phyloP scores from a whole-genome alignment of 2,329 filamentous ascomycete species.

The Orbilia brochopaga region DNA sequence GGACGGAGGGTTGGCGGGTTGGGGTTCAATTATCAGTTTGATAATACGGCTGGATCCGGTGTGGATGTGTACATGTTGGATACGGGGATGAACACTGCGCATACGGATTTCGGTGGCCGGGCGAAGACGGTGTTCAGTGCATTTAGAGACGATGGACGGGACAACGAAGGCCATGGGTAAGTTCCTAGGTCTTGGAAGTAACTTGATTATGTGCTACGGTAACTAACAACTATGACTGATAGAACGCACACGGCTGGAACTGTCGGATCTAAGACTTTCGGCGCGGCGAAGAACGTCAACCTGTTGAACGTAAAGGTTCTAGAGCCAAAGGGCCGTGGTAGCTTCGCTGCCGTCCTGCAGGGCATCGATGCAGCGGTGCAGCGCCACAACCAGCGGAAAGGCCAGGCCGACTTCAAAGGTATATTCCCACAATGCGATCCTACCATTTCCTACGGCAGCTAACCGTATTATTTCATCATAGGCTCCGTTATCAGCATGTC shows the following conservation, averaged over 20 bases:
- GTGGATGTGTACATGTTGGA: slow-evolving; percentile 39
- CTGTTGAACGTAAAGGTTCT: slow-evolving; percentile 62
- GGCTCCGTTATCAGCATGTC: slow-evolving; percentile 63
- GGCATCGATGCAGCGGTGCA: slow-evolving; percentile 59
- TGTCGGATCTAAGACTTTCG: slow-evolving; percentile 56
- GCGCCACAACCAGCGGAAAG: slow-evolving; percentile 47
- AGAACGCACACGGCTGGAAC: slow-evolving; percentile 53
- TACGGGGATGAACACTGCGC: slow-evolving; percentile 16
- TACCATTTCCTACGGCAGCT: not conserved
- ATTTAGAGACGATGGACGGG: slow-evolving; percentile 11
- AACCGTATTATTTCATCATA: not conserved
- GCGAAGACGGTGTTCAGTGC: slow-evolving; percentile 19
- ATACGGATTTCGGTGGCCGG: slow-evolving; percentile 23
- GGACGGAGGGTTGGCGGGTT: not conserved
- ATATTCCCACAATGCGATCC: not conserved
- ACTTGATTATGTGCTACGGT: not conserved
- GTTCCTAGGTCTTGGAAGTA: not conserved
- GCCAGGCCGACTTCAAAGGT: not conserved
- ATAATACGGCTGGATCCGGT: not conserved
- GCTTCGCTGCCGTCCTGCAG: slow-evolving; percentile 58
- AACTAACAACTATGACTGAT: not conserved
- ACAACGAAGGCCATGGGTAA: slow-evolving; percentile 29
- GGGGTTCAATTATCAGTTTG: not conserved
- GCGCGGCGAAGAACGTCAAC: slow-evolving; percentile 61
- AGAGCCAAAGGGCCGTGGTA: slow-evolving; percentile 54